Evolutionary conservation across 352 stramenopile genomes (phyloP).

Genomic region (Phytophthora vignae): DNA sequence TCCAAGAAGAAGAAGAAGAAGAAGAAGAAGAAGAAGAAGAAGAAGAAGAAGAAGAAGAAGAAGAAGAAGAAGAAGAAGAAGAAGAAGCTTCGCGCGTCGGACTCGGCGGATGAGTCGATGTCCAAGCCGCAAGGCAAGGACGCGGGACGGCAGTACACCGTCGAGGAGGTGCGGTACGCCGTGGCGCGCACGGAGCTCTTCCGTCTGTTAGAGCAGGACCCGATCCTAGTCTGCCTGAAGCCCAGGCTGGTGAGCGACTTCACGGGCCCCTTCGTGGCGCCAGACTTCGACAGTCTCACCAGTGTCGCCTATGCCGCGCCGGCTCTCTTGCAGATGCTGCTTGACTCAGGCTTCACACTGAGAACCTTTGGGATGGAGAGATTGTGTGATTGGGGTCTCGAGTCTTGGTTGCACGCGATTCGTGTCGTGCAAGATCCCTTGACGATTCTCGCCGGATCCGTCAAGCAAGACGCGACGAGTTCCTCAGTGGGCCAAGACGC

Average conservation of each 20-base stretch:
- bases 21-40: no score
- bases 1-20: no score
- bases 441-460: neutral
- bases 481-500: no score
- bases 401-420: no score
- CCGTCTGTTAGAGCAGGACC: slow-evolving; percentile 2
- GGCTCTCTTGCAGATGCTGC: slow-evolving; percentile 4
- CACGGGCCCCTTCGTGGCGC: neutral
- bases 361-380: slow-evolving; percentile 18
- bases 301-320: neutral
- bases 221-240: neutral
- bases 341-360: neutral
- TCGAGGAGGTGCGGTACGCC: neutral
- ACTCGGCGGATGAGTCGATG: no score
- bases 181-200: neutral
- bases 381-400: slow-evolving; percentile 13
- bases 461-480: neutral
- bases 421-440: neutral
- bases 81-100: no score
- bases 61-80: no score
- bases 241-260: neutral
- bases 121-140: no score
- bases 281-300: neutral
- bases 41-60: no score
- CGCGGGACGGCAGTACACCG: neutral